Percentiles rank a stretch among this genome's conserved stretches.
Evolutionary conservation across 2,329 filamentous ascomycete species (phyloP).

Genomic region (Penicillium sp.): DNA sequence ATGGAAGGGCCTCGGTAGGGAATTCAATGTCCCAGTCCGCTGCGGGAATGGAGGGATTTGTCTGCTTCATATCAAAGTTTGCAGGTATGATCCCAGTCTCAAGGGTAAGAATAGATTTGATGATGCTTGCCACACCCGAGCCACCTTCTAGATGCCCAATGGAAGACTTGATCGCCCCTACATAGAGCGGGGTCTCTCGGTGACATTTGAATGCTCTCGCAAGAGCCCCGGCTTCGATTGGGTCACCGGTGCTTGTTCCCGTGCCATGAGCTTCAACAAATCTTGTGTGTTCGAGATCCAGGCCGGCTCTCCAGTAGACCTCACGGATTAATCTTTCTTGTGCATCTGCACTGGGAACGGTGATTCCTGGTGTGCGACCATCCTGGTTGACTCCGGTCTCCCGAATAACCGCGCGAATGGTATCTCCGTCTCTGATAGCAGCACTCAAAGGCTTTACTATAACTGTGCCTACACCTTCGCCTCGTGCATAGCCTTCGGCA

Average conservation of each 20-base stretch:
- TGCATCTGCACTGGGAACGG: slow-evolving; percentile 41
- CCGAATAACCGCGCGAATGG: slow-evolving; percentile 37
- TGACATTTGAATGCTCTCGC: slow-evolving; percentile 25
- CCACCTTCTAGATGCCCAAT: slow-evolving; percentile 33
- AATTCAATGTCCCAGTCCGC: slow-evolving; percentile 37
- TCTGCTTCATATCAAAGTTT: slow-evolving; percentile 43
- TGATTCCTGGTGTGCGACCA: slow-evolving; percentile 46
- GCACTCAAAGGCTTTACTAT: slow-evolving; percentile 31
- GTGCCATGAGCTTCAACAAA: slow-evolving; percentile 37
- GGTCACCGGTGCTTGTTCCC: slow-evolving; percentile 37
- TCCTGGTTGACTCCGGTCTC: slow-evolving; percentile 31
- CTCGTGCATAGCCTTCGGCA: slow-evolving; percentile 38
- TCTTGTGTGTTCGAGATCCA: slow-evolving; percentile 22
- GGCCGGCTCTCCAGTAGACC: slow-evolving; percentile 34
- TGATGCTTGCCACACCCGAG: slow-evolving; percentile 33
- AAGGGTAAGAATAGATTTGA: slow-evolving; percentile 47
- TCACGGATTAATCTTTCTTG: slow-evolving; percentile 38
- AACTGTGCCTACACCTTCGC: slow-evolving; percentile 37
- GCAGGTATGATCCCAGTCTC: slow-evolving; percentile 48
- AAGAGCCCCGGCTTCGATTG: slow-evolving; percentile 34
- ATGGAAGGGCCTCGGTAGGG: slow-evolving; percentile 22
- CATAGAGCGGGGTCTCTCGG: slow-evolving; percentile 24
- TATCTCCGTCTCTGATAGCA: slow-evolving; percentile 36
- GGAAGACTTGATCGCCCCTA: slow-evolving; percentile 28
- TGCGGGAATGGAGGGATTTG: slow-evolving; percentile 40